A percentile compares a stretch with the other conserved stretches of the same genome.
phyloP scores from a whole-genome alignment of 1,139 yeast species.

The Scheffersomyces parashehatae region DNA sequence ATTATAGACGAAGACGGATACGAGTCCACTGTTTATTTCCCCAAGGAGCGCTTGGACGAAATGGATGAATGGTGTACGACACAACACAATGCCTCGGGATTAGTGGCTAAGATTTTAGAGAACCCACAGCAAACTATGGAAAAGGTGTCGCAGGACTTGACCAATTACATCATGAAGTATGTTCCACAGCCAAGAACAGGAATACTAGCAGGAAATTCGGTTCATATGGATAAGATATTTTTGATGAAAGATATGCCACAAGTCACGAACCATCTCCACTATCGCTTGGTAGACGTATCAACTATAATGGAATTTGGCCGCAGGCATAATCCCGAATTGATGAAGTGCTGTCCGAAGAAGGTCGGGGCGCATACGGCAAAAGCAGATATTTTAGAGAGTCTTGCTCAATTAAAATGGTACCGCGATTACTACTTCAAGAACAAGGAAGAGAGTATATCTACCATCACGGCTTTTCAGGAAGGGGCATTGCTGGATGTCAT shows the following conservation, averaged over 20 bases:
- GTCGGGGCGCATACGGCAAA: constrained; percentile 77
- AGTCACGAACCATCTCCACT: constrained; percentile 70
- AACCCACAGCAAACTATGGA: constrained; percentile 53
- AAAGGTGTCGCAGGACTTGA: constrained; percentile 64
- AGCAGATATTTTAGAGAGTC: constrained; percentile 86
- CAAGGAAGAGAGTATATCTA: constrained; percentile 20
- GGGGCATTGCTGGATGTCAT: constrained; percentile 1
- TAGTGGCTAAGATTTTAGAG: constrained; percentile 65
- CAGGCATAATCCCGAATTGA: constrained; percentile 71
- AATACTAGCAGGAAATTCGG: constrained; percentile 84
- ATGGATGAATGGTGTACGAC: constrained; percentile 88
- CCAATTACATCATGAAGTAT: constrained; percentile 58
- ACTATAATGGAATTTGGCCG: constrained; percentile 75
- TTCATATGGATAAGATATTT: constrained; percentile 89
- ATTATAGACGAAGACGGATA: constrained; percentile 68
- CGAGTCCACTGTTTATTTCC: constrained; percentile 78
- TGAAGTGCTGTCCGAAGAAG: constrained; percentile 63
- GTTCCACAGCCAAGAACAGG: constrained; percentile 58
- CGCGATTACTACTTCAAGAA: constrained; percentile 57
- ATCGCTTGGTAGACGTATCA: constrained; percentile 87
- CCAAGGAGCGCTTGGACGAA: constrained; percentile 58
- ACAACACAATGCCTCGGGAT: constrained; percentile 80
- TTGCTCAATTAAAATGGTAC: constrained; percentile 79
- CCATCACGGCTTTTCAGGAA: constrained; percentile 10
- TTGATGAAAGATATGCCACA: constrained; percentile 82